Percentiles rank a stretch among this genome's conserved stretches.
phyloP scores from a whole-genome alignment of 2,329 filamentous ascomycete species.

The Didymella pinodella region DNA sequence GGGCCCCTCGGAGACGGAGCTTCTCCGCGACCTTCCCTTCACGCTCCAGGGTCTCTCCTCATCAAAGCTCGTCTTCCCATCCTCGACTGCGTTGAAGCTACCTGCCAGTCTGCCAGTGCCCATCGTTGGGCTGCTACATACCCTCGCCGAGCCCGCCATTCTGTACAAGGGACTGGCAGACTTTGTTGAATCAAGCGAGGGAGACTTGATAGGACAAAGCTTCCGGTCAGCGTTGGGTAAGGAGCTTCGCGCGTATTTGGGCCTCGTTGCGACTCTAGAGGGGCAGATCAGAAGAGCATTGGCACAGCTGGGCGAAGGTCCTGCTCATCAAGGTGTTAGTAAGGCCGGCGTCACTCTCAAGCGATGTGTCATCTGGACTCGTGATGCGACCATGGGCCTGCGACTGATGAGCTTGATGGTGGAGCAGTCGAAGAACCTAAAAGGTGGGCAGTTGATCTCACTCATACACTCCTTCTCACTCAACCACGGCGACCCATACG shows the following conservation, averaged over 20 bases:
- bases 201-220: slow-evolving; percentile 90
- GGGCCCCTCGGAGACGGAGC: slow-evolving; percentile 54
- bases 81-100: slow-evolving; percentile 73
- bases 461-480: slow-evolving; percentile 93
- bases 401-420: slow-evolving; percentile 93
- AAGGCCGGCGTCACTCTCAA: slow-evolving; percentile 94
- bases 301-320: slow-evolving; percentile 72
- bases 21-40: slow-evolving; percentile 79
- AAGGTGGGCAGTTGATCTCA: slow-evolving; percentile 90
- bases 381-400: slow-evolving; percentile 94
- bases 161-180: slow-evolving; percentile 81
- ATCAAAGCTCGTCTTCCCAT: slow-evolving; percentile 78
- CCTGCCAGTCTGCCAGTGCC: slow-evolving; percentile 83
- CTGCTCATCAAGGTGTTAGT: slow-evolving; percentile 74
- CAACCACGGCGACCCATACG: slow-evolving; percentile 93
- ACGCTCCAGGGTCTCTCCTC: slow-evolving; percentile 93
- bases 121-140: slow-evolving; percentile 85
- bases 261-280: slow-evolving; percentile 89
- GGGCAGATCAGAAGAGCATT: slow-evolving; percentile 88
- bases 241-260: slow-evolving; percentile 88
- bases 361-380: slow-evolving; percentile 94
- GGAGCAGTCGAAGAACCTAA: slow-evolving; percentile 82
- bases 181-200: slow-evolving; percentile 82
- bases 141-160: slow-evolving; percentile 90
- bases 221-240: slow-evolving; percentile 83